Evolutionary conservation across 1,284 basidiomycete species (phyloP), one percentile per base, ranked within the genome.

Genomic region (Boletus sp.): DNA sequence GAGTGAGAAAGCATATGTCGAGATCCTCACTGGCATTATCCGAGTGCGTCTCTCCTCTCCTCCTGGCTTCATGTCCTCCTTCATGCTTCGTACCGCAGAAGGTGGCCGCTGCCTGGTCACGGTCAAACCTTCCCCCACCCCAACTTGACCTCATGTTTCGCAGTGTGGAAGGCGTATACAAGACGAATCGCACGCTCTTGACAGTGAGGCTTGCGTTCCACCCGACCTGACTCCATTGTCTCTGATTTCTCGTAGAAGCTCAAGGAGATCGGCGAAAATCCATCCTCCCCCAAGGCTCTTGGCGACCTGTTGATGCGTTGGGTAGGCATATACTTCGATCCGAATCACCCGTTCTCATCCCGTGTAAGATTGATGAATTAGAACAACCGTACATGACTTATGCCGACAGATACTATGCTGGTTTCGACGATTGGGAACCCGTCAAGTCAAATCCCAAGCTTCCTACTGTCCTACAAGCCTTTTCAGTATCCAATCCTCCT

Each of bases 231-330:
- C 40, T 30, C 39, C 12, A 22, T 52, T 25, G 9, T 37, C 7
- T 44, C 55, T 62, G 23, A 64, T 46, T 39, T 25, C 40, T 29
- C 45, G 19, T 65, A 95, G 93, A 89, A 89, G 78, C 74, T 99
- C 52, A 92, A 89, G 67, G 94, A 96, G 54, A 94, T 99, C 52
- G 95, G 93, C 8, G 82, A 88, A 37, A 92, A 88, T 68, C 94
- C 94, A 0, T 84, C 91, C 1, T 91, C 89, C n/a, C 92, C 95
- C 13, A 96, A 95, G 65, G 92, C 89, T 10, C 77, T 99, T 17
- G 95, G 95, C 41, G 95, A 98, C 68, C 72, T 99, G 40, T 76
- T 99, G 50, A 97, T 98, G 90, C 85, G 90, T 70, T 99, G 94
- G 95, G 93, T 95, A 57, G 59, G 69, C 61, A 40, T 22, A 14